phyloP scores from a whole-genome alignment of 345 rosid species.

The Balakata baccata region DNA sequence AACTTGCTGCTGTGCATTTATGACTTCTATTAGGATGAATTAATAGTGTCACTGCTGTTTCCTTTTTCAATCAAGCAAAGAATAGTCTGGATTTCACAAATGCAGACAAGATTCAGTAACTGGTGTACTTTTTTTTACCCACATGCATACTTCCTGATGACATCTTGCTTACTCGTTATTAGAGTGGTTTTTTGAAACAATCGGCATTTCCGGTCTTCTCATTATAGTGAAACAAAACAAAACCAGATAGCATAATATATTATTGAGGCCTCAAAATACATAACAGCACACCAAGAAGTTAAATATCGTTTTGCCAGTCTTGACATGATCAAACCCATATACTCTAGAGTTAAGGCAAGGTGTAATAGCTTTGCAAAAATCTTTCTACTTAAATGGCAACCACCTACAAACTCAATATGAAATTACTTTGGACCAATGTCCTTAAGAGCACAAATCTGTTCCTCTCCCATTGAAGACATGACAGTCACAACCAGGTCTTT shows the following conservation, averaged over 20 bases:
- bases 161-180: too few relatives aligned
- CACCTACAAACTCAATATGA: neutral
- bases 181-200: too few relatives aligned
- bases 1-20: neutral
- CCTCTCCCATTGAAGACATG: slow-evolving; percentile 33
- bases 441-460: slow-evolving; percentile 31
- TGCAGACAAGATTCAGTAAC: too few relatives aligned
- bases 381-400: neutral
- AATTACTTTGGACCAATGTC: slow-evolving; percentile 25
- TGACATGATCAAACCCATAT: neutral
- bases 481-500: slow-evolving; percentile 30
- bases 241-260: too few relatives aligned
- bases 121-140: too few relatives aligned
- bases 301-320: neutral
- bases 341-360: neutral
- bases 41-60: too few relatives aligned
- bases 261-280: neutral
- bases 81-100: too few relatives aligned
- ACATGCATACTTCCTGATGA: too few relatives aligned
- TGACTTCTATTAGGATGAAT: too few relatives aligned
- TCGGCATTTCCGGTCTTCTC: too few relatives aligned
- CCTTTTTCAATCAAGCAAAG: too few relatives aligned
- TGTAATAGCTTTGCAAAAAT: neutral
- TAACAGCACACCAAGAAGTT: neutral
- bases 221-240: too few relatives aligned